These are phyloP conservation scores for Jaltomata sinuosa DNA, from an alignment of 257 asterid genomes.

Conservation along the genomic window DNA sequence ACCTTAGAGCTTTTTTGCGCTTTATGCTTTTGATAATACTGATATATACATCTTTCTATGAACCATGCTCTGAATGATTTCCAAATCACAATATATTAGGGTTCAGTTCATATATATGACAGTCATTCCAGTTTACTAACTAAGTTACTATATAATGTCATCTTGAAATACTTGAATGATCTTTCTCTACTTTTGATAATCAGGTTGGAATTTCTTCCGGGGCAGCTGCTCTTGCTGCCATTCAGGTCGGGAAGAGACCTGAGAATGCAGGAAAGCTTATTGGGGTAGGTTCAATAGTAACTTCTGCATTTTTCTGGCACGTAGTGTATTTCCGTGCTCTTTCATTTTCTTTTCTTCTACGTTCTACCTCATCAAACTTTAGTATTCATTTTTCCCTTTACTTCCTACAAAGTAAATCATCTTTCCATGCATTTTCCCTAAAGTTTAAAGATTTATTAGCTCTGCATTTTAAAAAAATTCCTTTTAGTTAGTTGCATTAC, in stretches of 20 bases:
- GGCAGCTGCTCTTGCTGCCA: slow-evolving; percentile 97
- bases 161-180: not conserved
- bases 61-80: not conserved
- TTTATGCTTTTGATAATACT: too few species aligned
- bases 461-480: not conserved
- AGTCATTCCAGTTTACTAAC: not conserved
- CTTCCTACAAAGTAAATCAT: not conserved
- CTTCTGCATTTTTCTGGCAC: not conserved
- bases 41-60: not conserved
- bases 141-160: not conserved
- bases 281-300: slow-evolving; percentile 36
- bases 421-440: not conserved
- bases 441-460: not conserved
- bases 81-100: not conserved
- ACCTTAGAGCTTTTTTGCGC: too few species aligned
- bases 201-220: slow-evolving; percentile 99
- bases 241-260: slow-evolving; percentile 76
- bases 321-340: not conserved
- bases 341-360: slow-evolving; percentile 1
- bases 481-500: not conserved
- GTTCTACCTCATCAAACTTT: not conserved
- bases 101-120: not conserved
- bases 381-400: not conserved
- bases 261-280: slow-evolving; percentile 97
- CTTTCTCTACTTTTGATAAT: not conserved